Percentiles rank a stretch among this genome's conserved stretches.
Conservation (phyloP, 768 basidiomycete genomes). For the Hirschioporus abietinus region DNA sequence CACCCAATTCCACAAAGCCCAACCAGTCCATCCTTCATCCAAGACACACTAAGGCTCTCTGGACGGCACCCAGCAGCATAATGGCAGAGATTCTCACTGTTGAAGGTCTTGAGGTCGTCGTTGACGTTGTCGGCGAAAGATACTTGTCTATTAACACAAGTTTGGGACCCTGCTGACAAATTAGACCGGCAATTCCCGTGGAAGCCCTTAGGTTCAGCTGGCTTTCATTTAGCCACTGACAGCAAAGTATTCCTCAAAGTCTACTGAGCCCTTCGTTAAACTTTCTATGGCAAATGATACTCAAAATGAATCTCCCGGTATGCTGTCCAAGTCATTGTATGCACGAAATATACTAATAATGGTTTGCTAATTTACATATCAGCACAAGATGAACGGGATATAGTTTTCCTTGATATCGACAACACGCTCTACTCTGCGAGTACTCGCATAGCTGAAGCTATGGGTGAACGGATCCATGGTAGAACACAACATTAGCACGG, state of each 20-base stretch:
- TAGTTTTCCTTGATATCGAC: conserved; percentile 84
- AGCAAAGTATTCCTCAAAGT: background rate
- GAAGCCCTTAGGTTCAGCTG: background rate
- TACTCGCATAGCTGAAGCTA: conserved; percentile 67
- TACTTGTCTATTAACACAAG: background rate
- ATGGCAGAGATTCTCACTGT: conserved; percentile 8
- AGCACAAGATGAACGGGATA: conserved; percentile 44
- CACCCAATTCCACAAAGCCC: conserved; percentile 13
- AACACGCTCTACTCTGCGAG: conserved; percentile 83
- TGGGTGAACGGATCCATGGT: conserved; percentile 80
- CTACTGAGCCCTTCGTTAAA: background rate
- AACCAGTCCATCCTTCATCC: conserved; percentile 3
- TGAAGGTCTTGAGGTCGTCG: conserved; percentile 7
- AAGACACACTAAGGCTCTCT: background rate
- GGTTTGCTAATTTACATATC: background rate
- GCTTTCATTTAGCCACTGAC: background rate
- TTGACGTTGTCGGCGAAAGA: conserved; percentile 6
- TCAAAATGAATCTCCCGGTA: background rate
- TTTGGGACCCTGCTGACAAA: background rate
- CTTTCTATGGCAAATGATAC: conserved; percentile 2
- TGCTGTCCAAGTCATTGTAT: background rate
- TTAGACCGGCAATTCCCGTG: background rate
- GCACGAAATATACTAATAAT: background rate
- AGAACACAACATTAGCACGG: conserved; percentile 11
- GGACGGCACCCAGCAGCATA: background rate